Evolutionary conservation across 345 rosid genomes (phyloP), one percentile per base, ranked within the genome.

Genomic region (Salix dunnii): DNA sequence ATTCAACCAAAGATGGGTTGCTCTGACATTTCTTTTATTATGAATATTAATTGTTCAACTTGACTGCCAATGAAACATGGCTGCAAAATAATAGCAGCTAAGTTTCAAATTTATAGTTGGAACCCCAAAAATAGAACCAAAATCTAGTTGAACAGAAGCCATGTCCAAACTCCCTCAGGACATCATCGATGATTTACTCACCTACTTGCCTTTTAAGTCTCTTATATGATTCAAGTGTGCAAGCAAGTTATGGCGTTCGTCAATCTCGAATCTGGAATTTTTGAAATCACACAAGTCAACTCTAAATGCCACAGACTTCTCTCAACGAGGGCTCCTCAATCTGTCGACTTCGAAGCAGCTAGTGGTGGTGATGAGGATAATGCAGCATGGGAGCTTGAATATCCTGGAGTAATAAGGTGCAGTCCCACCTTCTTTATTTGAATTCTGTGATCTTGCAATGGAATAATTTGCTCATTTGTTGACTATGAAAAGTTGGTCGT

Each of bases 361-460:
- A 16, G 42, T 64, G 27, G 30, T 6, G 70, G 20, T 46, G 30
- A 64, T 28, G 5, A 23, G 10, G 42, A 40, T 3, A 51, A 71
- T 51, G 35, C 76, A 23, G 63, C 4, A 2, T 27, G 7, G 14
- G 21, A 64, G 12, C 42, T 74, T 7, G 8, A 35, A 10, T 74
- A 38, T 46, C 70, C 70, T 28, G 46, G 13, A 2, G 51, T 21
- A 2, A 27, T 74, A 17, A 74, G 63, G n/a, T 66, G 55, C 5
- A 48, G 51, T 30, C n/a, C 35, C 17, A 0, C 9, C 21, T 10
- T 4, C 36, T 46, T 21, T 9, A 38, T 75, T 21, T 28, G 5
- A 23, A 73, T 83, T 58, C 40, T 81, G 71, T 84, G 88, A 70
- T 82, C 86, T 8, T 85, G 84, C 40, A 40, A 87, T 42, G 90